Conservation (phyloP, 2,329 filamentous ascomycete genomes). For the Aspergillus ustus region DNA sequence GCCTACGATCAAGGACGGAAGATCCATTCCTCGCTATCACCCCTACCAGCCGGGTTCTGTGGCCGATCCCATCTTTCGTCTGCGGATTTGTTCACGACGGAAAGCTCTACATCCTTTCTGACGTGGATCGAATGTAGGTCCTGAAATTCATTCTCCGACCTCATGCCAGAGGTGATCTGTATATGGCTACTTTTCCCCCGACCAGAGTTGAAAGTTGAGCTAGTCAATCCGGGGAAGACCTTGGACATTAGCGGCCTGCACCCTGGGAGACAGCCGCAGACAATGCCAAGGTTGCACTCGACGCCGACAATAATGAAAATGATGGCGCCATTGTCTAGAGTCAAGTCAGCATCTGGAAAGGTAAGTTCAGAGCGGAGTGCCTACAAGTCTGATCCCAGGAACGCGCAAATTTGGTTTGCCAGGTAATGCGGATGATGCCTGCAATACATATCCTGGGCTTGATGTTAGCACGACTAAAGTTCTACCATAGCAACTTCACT, state of each 20-base stretch:
- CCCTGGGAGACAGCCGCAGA: constrained; percentile 12
- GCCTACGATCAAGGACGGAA: constrained; percentile 1
- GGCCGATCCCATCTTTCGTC: background rate
- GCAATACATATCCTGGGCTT: constrained; percentile 10
- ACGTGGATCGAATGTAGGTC: constrained; percentile 10
- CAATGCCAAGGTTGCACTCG: constrained; percentile 1
- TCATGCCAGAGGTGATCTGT: background rate
- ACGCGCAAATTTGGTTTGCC: constrained; percentile 9
- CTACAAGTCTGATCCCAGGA: constrained; percentile 13
- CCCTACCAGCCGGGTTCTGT: background rate
- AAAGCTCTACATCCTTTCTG: constrained; percentile 12
- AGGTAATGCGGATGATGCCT: constrained; percentile 11
- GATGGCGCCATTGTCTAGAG: constrained; percentile 9
- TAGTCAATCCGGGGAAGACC: constrained; percentile 9
- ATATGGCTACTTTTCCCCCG: background rate
- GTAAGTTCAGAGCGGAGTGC: background rate
- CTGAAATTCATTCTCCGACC: background rate
- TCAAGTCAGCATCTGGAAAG: background rate
- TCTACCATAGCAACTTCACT: background rate
- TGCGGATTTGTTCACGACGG: background rate
- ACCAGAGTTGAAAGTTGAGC: constrained; percentile 4
- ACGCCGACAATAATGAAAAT: constrained; percentile 10
- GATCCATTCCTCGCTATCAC: constrained; percentile 15
- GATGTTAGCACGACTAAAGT: background rate
- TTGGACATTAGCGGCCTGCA: constrained; percentile 8